Evolutionary conservation across 805 yeast genomes (phyloP).

Genomic region (Ogataea corticis): DNA sequence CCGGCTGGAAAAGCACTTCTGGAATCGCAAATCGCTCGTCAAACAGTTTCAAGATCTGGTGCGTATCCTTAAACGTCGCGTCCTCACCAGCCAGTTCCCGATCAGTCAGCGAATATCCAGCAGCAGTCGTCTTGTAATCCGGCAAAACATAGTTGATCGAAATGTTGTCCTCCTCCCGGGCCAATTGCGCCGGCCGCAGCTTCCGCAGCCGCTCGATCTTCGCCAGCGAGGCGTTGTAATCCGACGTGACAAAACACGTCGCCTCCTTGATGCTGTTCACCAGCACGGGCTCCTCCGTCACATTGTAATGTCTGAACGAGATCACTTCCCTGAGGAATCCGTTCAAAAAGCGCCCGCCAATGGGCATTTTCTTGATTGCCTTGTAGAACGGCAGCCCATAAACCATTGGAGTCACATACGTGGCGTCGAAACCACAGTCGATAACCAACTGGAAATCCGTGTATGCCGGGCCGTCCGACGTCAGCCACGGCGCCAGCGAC

Average conservation of each 20-base stretch:
- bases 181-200: conserved; percentile 17
- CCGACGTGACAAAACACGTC: conserved; percentile 65
- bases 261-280: conserved; percentile 85
- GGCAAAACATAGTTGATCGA: conserved; percentile 80
- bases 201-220: conserved; percentile 28
- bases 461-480: conserved; percentile 20
- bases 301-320: conserved; percentile 89
- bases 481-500: conserved; percentile 64
- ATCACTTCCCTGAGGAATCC: conserved; percentile 82
- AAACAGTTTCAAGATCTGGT: conserved; percentile 62
- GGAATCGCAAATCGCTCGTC: conserved; percentile 92
- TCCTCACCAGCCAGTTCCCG: conserved; percentile 11
- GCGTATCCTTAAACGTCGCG: conserved; percentile 12
- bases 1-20: conserved; percentile 85
- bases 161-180: conserved; percentile 30
- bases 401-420: conserved; percentile 84
- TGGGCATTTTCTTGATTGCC: conserved; percentile 74
- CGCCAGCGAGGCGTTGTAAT: conserved; percentile 43
- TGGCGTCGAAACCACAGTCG: conserved; percentile 85
- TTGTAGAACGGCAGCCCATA: conserved; percentile 75
- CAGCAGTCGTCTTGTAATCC: conserved; percentile 75
- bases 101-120: conserved; percentile 53
- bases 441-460: conserved; percentile 74
- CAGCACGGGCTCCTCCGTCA: conserved; percentile 84
- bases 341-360: conserved; percentile 84